phyloP scores from a whole-genome alignment of 768 basidiomycete genomes.

The Xanthoconium stramineum region DNA sequence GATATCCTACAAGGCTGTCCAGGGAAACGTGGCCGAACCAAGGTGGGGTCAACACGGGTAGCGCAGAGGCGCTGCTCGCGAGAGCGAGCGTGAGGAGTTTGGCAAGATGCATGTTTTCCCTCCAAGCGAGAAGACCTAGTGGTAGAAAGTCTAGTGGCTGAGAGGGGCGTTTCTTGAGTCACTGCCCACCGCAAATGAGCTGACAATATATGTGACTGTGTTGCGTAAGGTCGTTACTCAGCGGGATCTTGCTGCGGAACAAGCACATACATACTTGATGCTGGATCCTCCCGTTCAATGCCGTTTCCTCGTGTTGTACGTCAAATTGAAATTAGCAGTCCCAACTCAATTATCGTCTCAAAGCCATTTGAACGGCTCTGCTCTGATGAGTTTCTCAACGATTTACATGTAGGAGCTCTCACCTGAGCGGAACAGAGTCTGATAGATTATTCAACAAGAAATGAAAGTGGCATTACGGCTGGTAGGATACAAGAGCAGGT shows the following conservation, averaged over 20 bases:
- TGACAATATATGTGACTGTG: not conserved
- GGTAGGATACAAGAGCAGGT: slow-evolving; percentile 19
- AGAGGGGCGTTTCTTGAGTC: not conserved
- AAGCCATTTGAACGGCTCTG: not conserved
- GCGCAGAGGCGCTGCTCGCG: slow-evolving; percentile 11
- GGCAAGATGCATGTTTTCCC: slow-evolving; percentile 15
- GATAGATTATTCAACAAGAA: not conserved
- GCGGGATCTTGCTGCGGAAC: slow-evolving; percentile 1
- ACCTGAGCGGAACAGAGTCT: not conserved
- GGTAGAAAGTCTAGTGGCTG: not conserved
- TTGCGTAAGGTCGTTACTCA: not conserved
- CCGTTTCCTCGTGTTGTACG: not conserved
- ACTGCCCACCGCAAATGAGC: not conserved
- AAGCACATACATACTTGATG: too few species aligned
- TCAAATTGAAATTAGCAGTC: not conserved
- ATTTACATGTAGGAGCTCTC: not conserved
- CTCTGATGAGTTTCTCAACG: not conserved
- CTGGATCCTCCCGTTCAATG: too few species aligned
- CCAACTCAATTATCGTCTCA: too few species aligned
- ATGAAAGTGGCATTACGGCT: slow-evolving; percentile 19
- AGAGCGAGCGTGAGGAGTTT: slow-evolving; percentile 10
- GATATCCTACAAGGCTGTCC: slow-evolving; percentile 4
- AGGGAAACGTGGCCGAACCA: slow-evolving; percentile 25
- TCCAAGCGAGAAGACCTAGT: not conserved
- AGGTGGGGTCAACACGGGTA: slow-evolving; percentile 18